Conservation (phyloP, 2,329 filamentous ascomycete genomes). For the Hypoxylon rubiginosum region DNA sequence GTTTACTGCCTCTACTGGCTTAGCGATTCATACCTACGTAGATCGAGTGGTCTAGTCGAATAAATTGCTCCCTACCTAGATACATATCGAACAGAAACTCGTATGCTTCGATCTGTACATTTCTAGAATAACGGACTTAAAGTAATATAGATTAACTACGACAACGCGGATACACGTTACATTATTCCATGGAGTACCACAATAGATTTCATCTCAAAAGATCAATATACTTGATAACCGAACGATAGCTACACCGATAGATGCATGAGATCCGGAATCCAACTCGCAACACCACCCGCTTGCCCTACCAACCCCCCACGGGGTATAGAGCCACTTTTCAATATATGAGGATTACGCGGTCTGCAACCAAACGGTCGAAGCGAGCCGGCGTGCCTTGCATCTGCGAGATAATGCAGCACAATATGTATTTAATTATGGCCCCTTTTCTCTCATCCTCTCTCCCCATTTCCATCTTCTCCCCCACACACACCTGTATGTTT, state of each 20-base stretch:
- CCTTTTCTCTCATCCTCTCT: background rate
- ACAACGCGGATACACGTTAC: background rate
- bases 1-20: background rate
- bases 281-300: conserved; percentile 5
- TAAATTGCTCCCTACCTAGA: background rate
- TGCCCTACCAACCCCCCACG: conserved; percentile 32
- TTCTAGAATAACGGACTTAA: background rate
- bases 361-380: conserved; percentile 5
- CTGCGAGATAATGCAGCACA: conserved; percentile 32
- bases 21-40: background rate
- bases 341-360: conserved; percentile 31
- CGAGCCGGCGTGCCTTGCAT: conserved; percentile 34
- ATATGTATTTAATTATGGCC: conserved; percentile 7
- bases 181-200: background rate
- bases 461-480: background rate
- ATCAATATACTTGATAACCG: background rate
- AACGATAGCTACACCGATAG: background rate
- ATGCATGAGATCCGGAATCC: background rate
- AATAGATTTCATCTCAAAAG: background rate
- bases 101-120: no score
- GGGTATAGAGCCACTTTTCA: background rate
- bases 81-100: no score
- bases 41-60: background rate
- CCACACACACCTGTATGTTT: conserved; percentile 3
- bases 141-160: background rate